Evolutionary conservation across 371 early-diverging fungal species (phyloP), one percentile per base, ranked within the genome.

Genomic region (Circinella minor): DNA sequence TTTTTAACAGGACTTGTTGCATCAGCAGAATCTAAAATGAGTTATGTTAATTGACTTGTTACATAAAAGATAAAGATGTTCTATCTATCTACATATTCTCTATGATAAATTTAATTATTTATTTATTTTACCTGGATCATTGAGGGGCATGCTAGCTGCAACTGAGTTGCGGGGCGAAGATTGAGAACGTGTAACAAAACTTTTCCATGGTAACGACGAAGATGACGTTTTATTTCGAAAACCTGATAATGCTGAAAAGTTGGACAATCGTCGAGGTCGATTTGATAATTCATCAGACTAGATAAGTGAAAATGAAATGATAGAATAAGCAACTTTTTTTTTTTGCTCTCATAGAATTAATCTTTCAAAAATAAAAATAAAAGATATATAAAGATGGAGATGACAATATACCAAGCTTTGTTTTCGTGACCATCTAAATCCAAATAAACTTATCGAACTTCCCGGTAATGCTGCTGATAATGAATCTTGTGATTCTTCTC

Each of bases 1-100:
- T 65, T 54, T 62, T 77, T 84, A 46, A 84, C 34, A 20, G 87
- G 86, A 69, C 81, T 79, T 85, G 86, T 86, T 9, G 76, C 75
- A 10, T 64, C 63, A 38, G 86, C 84, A 37, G 85, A 86, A 49
- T 86, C 88, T 88, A 66, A 34, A 2, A 34, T 57, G 27, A 57
- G 15, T 51, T 51, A 27, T 27, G 27, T 27, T 27, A 27, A 27
- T 27, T 27, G 27, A 27, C 2, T 27, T 27, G 27, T 27, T 27
- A 27, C 27, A 27, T 27, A 27, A 27, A 27, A 27, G 2, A 27
- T 27, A 27, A 27, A 27, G 27, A 27, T 27, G 27, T 27, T 27
- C 27, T 27, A 27, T 27, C 27, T 27, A 27, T 27, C 27, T 27
- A 27, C 27, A 27, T 27, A 27, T 27, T 27, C 27, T 27, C 27